phyloP scores from a whole-genome alignment of 2,329 filamentous ascomycete species.

The Stenocarpella maydis region DNA sequence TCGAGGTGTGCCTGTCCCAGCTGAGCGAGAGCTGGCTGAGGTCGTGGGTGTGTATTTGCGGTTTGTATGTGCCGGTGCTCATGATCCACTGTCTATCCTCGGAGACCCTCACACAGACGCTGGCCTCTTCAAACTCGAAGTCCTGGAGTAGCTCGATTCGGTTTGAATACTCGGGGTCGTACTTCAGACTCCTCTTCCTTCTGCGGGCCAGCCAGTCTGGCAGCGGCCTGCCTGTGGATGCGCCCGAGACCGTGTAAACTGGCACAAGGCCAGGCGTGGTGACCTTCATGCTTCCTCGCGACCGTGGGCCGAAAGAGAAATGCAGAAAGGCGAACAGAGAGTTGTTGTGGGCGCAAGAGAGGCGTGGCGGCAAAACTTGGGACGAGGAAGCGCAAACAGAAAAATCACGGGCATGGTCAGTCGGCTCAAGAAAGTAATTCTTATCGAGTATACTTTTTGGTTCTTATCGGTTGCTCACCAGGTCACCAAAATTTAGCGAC shows the following conservation, averaged over 20 bases:
- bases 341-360: not conserved
- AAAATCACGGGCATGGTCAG: not conserved
- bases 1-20: slow-evolving; percentile 89
- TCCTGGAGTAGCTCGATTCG: slow-evolving; percentile 95
- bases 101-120: slow-evolving; percentile 85
- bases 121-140: slow-evolving; percentile 97
- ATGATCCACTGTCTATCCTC: slow-evolving; percentile 98
- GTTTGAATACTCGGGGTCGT: slow-evolving; percentile 91
- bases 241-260: slow-evolving; percentile 95
- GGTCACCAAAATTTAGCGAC: slow-evolving; percentile 17
- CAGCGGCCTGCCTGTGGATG: slow-evolving; percentile 83
- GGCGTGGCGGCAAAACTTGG: slow-evolving; percentile 14
- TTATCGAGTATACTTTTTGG: slow-evolving; percentile 1
- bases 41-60: slow-evolving; percentile 93
- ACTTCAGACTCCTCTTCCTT: slow-evolving; percentile 89
- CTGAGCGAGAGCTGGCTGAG: slow-evolving; percentile 93
- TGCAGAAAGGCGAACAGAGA: not conserved
- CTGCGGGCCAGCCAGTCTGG: slow-evolving; percentile 95
- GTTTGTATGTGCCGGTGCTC: slow-evolving; percentile 82
- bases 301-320: not conserved
- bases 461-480: not conserved
- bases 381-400: not conserved
- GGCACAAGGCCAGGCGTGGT: slow-evolving; percentile 82
- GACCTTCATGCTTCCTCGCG: slow-evolving; percentile 71
- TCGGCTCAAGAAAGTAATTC: slow-evolving; percentile 15